These are phyloP conservation scores for Gastrolobium bilobum DNA, from an alignment of 306 rosid genomes.

Conservation along the genomic window DNA sequence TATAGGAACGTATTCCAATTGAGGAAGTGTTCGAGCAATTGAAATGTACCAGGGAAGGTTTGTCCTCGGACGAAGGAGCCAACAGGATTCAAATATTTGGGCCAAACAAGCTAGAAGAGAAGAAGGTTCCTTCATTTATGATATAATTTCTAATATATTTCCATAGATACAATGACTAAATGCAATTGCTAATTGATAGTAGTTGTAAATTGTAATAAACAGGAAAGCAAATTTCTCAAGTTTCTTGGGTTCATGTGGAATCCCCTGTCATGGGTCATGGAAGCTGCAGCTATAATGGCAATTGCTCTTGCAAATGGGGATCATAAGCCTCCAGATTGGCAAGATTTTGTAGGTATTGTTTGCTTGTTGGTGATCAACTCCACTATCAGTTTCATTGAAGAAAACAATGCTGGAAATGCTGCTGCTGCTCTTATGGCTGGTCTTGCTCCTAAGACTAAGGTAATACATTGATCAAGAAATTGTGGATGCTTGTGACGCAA, in stretches of 20 bases:
- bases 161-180: neutral
- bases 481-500: conserved; percentile 2
- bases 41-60: conserved; percentile 90
- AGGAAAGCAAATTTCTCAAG: conserved; percentile 98
- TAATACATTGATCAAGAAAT: conserved; percentile 38
- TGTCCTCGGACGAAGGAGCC: conserved; percentile 73
- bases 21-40: conserved; percentile 95
- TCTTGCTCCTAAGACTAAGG: conserved; percentile 99
- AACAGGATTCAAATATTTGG: conserved; percentile 89
- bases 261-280: conserved; percentile 99
- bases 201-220: conserved; percentile 33
- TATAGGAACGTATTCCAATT: conserved; percentile 90
- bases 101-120: conserved; percentile 98
- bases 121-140: conserved; percentile 65
- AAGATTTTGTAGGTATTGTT: conserved; percentile 90
- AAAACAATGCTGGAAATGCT: conserved; percentile 99
- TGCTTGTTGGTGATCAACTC: conserved; percentile 90
- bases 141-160: neutral
- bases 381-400: conserved; percentile 96
- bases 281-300: conserved; percentile 97
- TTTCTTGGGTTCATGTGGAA: conserved; percentile 99
- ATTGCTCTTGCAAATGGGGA: conserved; percentile 95
- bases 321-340: conserved; percentile 95
- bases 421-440: conserved; percentile 99
- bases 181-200: conserved; percentile 37